phyloP scores from a whole-genome alignment of 129 eudicot species.

The Lonicera japonica region DNA sequence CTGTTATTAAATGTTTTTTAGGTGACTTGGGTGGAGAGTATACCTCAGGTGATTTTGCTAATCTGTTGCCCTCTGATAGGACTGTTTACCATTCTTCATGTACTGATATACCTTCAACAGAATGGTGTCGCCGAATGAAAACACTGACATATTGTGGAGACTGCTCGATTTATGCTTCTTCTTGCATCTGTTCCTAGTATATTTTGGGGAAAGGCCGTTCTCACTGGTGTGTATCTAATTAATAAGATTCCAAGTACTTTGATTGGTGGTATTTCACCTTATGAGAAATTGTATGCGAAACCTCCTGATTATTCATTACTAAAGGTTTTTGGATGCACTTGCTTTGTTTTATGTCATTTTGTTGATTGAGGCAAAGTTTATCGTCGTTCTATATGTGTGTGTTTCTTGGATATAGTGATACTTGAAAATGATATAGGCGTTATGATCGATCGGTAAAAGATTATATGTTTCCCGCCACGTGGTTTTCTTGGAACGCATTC shows the following conservation, averaged over 20 bases:
- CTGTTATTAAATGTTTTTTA: too few species aligned
- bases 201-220: background rate
- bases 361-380: background rate
- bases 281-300: background rate
- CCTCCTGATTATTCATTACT: background rate
- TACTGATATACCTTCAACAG: background rate
- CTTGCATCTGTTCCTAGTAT: background rate
- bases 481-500: background rate
- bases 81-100: background rate
- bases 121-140: constrained; percentile 1
- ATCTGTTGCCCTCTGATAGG: background rate
- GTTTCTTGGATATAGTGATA: background rate
- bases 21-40: too few species aligned
- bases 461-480: background rate
- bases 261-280: background rate
- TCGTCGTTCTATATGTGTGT: background rate
- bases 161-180: background rate
- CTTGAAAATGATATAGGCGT: background rate
- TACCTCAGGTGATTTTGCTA: background rate
- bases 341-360: background rate
- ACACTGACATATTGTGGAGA: constrained; percentile 4
- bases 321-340: background rate
- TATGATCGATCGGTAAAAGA: background rate
- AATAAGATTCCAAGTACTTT: background rate
- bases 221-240: background rate